Evolutionary conservation across 2,329 filamentous ascomycete genomes (phyloP), one percentile per base, ranked within the genome.

Genomic region (Aureobasidium sp.): DNA sequence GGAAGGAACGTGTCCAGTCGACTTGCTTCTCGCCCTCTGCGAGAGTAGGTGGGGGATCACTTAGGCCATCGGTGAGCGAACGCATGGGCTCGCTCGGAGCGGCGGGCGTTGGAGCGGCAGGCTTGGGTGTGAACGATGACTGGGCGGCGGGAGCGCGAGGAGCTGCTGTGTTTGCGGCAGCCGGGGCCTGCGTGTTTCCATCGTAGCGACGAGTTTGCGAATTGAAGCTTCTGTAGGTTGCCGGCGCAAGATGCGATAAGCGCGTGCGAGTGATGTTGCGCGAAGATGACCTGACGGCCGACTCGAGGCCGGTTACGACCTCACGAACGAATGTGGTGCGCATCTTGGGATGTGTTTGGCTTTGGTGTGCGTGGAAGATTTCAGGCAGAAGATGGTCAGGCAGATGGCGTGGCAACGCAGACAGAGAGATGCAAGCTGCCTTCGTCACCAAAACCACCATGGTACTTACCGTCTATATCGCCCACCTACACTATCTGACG

Each of bases 1-100:
- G 86, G 79, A 87, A 96, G 15, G 90, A 95, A 53, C 83, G 85
- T 22, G 87, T 85, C 92, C 92, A 96, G 80, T 96, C 88, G 60
- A 89, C 83, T 49, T 83, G 82, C 48, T 77, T 75, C 39, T 77
- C 76, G 56, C 75, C 72, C 65, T 82, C 79, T 65, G 78, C 73
- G 22, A 81, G 71, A 41, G 78, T 71, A 3, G 79, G 65, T 6
- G 80, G 78, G 7, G 81, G 78, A 62, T 82, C 79, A 63, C 78
- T 76, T 36, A 85, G 77, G 25, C 82, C 81, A 11, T 73, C 72
- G 22, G 78, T 80, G 25, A 84, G 75, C 48, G 75, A 76, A 63
- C 75, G 75, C 55, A 67, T 65, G 47, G 71, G 62, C 57, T 60
- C 57, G 25, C 61, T 55, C 56, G 64, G 42, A 49, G 64, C 44